Conservation (phyloP, 1,139 yeast species). For the Hansenula lynferdii region DNA sequence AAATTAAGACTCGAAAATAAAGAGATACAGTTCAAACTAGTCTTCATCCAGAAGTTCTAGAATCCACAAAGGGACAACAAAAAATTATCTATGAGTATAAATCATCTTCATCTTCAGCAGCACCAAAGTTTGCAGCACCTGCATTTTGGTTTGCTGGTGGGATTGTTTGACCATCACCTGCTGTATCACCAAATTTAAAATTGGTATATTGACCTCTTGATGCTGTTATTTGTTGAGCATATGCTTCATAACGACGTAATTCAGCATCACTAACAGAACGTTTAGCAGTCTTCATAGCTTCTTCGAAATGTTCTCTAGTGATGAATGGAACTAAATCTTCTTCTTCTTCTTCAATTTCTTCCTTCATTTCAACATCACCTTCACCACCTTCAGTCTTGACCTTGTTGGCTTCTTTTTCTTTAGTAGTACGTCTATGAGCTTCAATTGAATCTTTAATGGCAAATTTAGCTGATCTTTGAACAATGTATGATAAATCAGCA, state of each 20-base stretch:
- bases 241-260: slow-evolving; percentile 97
- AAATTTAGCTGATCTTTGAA: slow-evolving; percentile 96
- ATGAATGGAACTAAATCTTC: slow-evolving; percentile 77
- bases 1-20: too few species aligned
- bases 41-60: neutral
- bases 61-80: neutral
- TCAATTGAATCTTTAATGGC: slow-evolving; percentile 98
- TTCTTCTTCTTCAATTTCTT: slow-evolving; percentile 43
- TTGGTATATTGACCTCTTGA: slow-evolving; percentile 89
- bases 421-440: slow-evolving; percentile 57
- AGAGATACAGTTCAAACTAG: neutral
- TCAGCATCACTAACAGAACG: slow-evolving; percentile 97
- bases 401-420: slow-evolving; percentile 45
- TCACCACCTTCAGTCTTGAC: slow-evolving; percentile 39
- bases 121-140: slow-evolving; percentile 48
- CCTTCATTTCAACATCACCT: slow-evolving; percentile 65
- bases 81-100: slow-evolving; percentile 58
- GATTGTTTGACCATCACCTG: slow-evolving; percentile 34
- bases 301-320: slow-evolving; percentile 91
- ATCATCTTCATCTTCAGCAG: slow-evolving; percentile 90
- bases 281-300: slow-evolving; percentile 99
- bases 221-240: slow-evolving; percentile 93
- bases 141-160: slow-evolving; percentile 30
- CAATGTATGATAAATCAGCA: slow-evolving; percentile 97
- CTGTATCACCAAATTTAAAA: slow-evolving; percentile 62